Evolutionary conservation across 2,329 filamentous ascomycete species (phyloP).

Genomic region (Tetracladium maxilliforme): DNA sequence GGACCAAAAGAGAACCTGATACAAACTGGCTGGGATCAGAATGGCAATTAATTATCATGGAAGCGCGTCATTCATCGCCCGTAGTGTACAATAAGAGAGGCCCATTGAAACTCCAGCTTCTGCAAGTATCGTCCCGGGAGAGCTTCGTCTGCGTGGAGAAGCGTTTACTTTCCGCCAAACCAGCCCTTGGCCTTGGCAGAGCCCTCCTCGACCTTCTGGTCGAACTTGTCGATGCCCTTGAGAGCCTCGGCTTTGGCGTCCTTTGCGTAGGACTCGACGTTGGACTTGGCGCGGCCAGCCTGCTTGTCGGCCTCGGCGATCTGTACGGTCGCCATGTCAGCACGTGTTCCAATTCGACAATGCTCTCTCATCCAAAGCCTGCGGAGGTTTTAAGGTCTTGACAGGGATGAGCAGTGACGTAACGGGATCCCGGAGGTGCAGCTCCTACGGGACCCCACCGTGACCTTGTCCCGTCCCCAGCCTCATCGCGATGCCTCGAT

Average conservation of each 20-base stretch:
- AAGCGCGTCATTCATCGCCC: too few species aligned
- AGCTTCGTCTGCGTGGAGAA: too few species aligned
- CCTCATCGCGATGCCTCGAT: slow-evolving; percentile 3
- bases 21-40: too few species aligned
- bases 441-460: too few species aligned
- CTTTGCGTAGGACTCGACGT: slow-evolving; percentile 43
- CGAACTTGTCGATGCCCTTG: slow-evolving; percentile 68
- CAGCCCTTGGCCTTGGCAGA: slow-evolving; percentile 78
- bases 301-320: slow-evolving; percentile 50
- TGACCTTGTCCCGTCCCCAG: background rate
- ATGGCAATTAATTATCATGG: too few species aligned
- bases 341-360: slow-evolving; percentile 26
- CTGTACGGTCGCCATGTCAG: slow-evolving; percentile 48
- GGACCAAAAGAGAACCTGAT: too few species aligned
- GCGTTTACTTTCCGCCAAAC: slow-evolving; percentile 54
- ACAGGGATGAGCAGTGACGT: too few species aligned
- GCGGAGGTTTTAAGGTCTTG: too few species aligned
- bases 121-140: too few species aligned
- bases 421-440: too few species aligned
- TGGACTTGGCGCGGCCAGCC: slow-evolving; percentile 43
- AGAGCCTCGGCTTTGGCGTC: slow-evolving; percentile 48
- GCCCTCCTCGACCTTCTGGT: slow-evolving; percentile 66
- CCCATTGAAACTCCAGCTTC: background rate
- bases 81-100: background rate
- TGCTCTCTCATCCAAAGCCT: slow-evolving; percentile 11